Conservation (phyloP, 805 yeast genomes). For the Metschnikowia matae region DNA sequence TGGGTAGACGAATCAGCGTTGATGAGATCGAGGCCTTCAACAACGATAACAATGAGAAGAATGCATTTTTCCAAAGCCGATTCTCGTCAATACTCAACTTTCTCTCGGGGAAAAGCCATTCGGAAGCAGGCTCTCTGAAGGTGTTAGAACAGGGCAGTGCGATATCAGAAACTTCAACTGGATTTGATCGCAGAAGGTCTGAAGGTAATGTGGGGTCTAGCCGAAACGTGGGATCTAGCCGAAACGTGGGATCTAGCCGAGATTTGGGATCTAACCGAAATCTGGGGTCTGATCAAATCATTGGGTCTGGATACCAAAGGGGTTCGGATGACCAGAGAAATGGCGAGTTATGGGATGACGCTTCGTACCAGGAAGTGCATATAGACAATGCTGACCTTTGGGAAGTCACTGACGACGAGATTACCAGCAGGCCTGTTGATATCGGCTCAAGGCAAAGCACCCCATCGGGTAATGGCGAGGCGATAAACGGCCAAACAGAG, state of each 20-base stretch:
- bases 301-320: no score
- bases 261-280: no score
- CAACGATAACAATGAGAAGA: slow-evolving; percentile 21
- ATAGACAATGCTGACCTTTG: background rate
- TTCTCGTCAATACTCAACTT: slow-evolving; percentile 22
- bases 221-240: no score
- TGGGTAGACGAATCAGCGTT: slow-evolving; percentile 55
- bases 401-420: slow-evolving; percentile 1
- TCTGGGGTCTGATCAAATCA: no score
- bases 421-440: slow-evolving; percentile 1
- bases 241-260: no score
- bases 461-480: background rate
- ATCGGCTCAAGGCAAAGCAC: background rate
- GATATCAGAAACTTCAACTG: no score
- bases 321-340: background rate
- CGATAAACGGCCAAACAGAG: background rate
- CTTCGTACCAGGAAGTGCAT: background rate
- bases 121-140: background rate
- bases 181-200: no score
- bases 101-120: background rate
- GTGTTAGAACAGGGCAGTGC: background rate
- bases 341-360: background rate
- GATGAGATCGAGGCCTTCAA: slow-evolving; percentile 34
- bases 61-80: slow-evolving; percentile 28
- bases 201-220: no score